Percentiles rank a stretch among this genome's conserved stretches.
These are phyloP conservation scores for Diaporthe helianthi DNA, from an alignment of 2,329 filamentous ascomycete genomes.

Conservation along the genomic window DNA sequence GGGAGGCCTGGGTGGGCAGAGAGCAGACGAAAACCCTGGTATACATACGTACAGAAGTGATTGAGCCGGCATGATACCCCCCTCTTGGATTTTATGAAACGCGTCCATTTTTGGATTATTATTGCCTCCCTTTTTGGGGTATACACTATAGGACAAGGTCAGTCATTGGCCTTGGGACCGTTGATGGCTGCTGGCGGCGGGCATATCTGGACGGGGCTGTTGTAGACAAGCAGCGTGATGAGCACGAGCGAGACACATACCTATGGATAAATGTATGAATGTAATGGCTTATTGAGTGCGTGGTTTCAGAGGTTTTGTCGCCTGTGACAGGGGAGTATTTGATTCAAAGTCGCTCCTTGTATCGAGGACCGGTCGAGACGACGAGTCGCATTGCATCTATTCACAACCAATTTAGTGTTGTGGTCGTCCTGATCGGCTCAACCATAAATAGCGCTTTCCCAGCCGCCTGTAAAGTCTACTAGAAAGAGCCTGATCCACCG, in stretches of 20 bases:
- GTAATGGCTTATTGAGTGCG: not conserved
- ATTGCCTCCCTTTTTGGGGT: not conserved
- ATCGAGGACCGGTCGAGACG: not conserved
- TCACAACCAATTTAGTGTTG: too few species aligned
- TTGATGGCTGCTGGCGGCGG: not conserved
- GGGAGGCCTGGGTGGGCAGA: not conserved
- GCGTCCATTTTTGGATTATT: constrained; percentile 13
- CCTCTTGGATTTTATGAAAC: constrained; percentile 14
- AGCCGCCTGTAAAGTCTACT: too few species aligned
- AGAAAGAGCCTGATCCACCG: not conserved
- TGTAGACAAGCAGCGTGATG: constrained; percentile 11
- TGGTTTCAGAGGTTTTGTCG: not conserved
- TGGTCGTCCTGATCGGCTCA: too few species aligned
- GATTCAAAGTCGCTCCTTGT: not conserved
- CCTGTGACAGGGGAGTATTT: not conserved
- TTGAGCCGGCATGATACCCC: constrained; percentile 21
- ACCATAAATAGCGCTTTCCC: not conserved
- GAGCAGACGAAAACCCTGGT: not conserved
- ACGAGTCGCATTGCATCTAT: not conserved
- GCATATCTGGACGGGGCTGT: not conserved
- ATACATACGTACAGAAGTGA: not conserved
- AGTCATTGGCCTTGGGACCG: not conserved
- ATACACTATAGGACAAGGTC: not conserved
- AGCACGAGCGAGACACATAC: constrained; percentile 6
- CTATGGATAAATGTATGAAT: not conserved